Percentiles rank a stretch among this genome's conserved stretches.
Conservation (phyloP, 345 rosid species). For the Streptanthus diversifolius region DNA sequence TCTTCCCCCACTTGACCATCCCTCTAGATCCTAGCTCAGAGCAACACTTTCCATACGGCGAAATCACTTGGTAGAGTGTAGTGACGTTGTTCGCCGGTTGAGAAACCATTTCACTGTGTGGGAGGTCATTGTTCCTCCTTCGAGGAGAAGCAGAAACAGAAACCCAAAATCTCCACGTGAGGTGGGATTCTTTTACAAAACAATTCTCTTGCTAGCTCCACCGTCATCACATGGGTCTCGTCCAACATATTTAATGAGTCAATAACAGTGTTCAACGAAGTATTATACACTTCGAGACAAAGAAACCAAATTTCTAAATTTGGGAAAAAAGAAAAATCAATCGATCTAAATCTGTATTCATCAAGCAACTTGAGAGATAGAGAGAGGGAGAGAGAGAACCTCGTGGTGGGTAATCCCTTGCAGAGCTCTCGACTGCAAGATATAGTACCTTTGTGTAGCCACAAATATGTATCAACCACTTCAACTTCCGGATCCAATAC, state of each 20-base stretch:
- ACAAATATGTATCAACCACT: constrained; percentile 87
- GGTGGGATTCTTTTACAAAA: constrained; percentile 57
- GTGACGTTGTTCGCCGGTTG: constrained; percentile 14
- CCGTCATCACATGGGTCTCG: constrained; percentile 52
- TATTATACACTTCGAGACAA: not conserved
- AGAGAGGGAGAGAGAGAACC: too few relatives aligned
- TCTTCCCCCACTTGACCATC: constrained; percentile 73
- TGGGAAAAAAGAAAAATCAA: not conserved
- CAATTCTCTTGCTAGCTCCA: constrained; percentile 54
- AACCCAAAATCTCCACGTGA: constrained; percentile 62
- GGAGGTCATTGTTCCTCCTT: not conserved
- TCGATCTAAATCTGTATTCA: constrained; percentile 6
- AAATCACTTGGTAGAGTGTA: constrained; percentile 12
- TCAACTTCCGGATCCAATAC: not conserved
- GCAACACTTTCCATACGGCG: constrained; percentile 46
- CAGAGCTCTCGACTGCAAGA: constrained; percentile 40
- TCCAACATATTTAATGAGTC: too few relatives aligned
- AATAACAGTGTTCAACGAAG: too few relatives aligned
- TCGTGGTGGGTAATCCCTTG: too few relatives aligned
- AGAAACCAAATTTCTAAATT: constrained; percentile 2
- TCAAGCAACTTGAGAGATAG: too few relatives aligned
- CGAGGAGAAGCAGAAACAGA: constrained; percentile 9
- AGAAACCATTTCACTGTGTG: not conserved
- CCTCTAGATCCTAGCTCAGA: constrained; percentile 47
- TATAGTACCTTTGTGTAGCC: constrained; percentile 52